Evolutionary conservation across 2,329 filamentous ascomycete genomes (phyloP), one percentile per base, ranked within the genome.

Genomic region (Diaporthe vaccinii): DNA sequence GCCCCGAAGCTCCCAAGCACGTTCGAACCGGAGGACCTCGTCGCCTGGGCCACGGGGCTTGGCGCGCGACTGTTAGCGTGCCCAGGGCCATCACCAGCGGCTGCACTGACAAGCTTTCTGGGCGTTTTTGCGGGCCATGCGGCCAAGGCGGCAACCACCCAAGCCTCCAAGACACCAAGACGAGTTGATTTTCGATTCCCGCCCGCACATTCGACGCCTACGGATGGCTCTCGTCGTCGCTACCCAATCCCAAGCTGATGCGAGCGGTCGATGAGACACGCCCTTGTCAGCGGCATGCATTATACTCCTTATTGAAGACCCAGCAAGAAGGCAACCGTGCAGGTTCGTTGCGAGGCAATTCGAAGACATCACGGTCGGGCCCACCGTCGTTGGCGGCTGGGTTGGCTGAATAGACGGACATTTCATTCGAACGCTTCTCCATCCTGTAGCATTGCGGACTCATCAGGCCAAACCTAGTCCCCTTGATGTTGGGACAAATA

Each of bases 391-490:
- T 20, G 46, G 34, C 36, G 36, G 36, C 36, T 61, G 57, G 34
- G 55, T 20, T 28, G 51, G n/a, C n/a, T 28, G 10, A 25, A n/a
- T 25, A 12, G 39, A n/a, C 58, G 39, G 28, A 51, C 41, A 67
- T 14, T 31, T 20, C 41, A 34, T 22, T 31, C 41, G 41, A 49
- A 49, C 61, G 12, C 4, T 14, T 31, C 14, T 22, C 15, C 22
- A 2, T 39, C 62, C 2, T 22, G 62, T 36, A 20, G 62, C 62
- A 53, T 68, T 53, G 34, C n/a, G 44, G 9, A 36, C 4, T 51
- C 4, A 67, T 67, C 62, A 67, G 62, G 22, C 62, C 62, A 67
- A 67, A 67, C 62, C 4, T 36, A 53, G 62, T 31, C 62, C 44
- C 61, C 46, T 39, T 10, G 46, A 62, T 34, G 31, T 61, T 70